Evolutionary conservation across 371 early-diverging fungal genomes (phyloP).

Genomic region (Apophysomyces elegans): DNA sequence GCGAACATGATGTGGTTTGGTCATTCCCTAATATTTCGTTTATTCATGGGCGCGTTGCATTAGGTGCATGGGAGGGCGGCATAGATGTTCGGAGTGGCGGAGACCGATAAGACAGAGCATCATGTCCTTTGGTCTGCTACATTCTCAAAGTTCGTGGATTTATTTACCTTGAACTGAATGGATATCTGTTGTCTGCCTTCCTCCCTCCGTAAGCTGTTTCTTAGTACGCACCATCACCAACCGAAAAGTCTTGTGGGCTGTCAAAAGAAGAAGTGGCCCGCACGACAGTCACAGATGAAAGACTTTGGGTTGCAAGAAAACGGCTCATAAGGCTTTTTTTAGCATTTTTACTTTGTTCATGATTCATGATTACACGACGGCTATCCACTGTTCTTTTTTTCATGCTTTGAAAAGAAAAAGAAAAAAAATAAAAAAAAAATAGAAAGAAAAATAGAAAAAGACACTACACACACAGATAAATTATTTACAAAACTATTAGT

Average conservation of each 20-base stretch:
- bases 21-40: neutral
- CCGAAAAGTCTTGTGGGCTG: neutral
- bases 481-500: conserved; percentile 10
- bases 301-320: neutral
- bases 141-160: neutral
- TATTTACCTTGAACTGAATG: conserved; percentile 9
- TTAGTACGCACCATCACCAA: conserved; percentile 26
- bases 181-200: neutral
- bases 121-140: neutral
- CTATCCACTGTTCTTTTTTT: conserved; percentile 7
- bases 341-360: conserved; percentile 1
- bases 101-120: conserved; percentile 6
- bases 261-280: neutral
- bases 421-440: neutral
- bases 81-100: conserved; percentile 11
- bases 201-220: conserved; percentile 15
- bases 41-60: conserved; percentile 1
- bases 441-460: conserved; percentile 1
- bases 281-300: neutral
- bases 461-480: conserved; percentile 13
- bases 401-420: neutral
- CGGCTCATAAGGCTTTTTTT: conserved; percentile 2
- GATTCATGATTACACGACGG: conserved; percentile 9
- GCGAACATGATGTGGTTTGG: neutral
- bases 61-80: neutral